Percentiles rank a stretch among this genome's conserved stretches.
phyloP scores from a whole-genome alignment of 1,139 yeast genomes.

The Saccharomycopsis crataegensis region DNA sequence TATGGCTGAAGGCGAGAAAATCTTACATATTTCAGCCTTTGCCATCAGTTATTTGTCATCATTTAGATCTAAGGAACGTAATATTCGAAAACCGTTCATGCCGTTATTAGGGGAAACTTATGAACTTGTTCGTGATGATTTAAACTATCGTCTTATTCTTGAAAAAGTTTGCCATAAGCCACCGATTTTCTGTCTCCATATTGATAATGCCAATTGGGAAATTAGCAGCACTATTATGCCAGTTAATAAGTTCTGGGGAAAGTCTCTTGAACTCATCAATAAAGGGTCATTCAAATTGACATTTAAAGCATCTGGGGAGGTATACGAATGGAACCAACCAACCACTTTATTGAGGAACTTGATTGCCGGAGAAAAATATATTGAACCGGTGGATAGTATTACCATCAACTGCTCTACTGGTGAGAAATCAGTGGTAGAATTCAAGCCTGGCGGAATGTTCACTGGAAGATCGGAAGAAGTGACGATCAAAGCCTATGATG shows the following conservation, averaged over 20 bases:
- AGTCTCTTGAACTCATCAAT: constrained; percentile 75
- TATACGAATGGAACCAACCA: constrained; percentile 76
- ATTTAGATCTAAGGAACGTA: constrained; percentile 66
- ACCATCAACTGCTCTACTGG: constrained; percentile 65
- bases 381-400: constrained; percentile 77
- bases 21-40: constrained; percentile 71
- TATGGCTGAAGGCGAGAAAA: constrained; percentile 43
- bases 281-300: constrained; percentile 58
- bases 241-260: constrained; percentile 91
- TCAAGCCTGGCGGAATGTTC: constrained; percentile 65
- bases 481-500: constrained; percentile 44
- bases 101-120: constrained; percentile 85
- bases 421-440: constrained; percentile 59
- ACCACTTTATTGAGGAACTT: constrained; percentile 75
- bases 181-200: constrained; percentile 71
- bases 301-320: constrained; percentile 57
- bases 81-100: constrained; percentile 82
- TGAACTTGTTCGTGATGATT: constrained; percentile 75
- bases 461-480: constrained; percentile 84
- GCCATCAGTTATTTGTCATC: constrained; percentile 70
- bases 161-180: constrained; percentile 85
- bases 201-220: constrained; percentile 72
- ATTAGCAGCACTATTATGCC: constrained; percentile 71
- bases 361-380: constrained; percentile 89
- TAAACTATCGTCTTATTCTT: constrained; percentile 58